Evolutionary conservation across 2,329 filamentous ascomycete genomes (phyloP), one percentile per base, ranked within the genome.

Genomic region (Calonectria multiphialidica): DNA sequence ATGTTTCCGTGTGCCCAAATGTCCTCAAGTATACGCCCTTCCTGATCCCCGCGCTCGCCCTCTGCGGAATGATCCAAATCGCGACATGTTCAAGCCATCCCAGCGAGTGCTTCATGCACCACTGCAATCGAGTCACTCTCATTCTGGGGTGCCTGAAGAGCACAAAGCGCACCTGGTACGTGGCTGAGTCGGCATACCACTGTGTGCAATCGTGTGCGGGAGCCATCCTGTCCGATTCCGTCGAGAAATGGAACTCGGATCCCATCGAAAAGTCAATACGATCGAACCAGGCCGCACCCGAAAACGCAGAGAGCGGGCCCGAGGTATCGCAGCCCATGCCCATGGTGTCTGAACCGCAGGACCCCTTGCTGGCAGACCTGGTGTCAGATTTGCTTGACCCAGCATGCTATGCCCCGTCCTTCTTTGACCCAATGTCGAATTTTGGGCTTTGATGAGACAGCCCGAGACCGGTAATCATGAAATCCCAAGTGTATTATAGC

Each of bases 1-100:
- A 66, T 3, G 74, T 77, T 30, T 77, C 76, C 0, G 65, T 78
- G 0, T 76, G 74, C 0, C 74, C 75, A 0, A 76, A 77, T 1
- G 71, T 77, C 1, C 72, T 73, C 7, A 78, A 78, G 0, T 75
- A 78, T 5, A 74, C 76, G 7, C 76, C 77, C 0, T 78, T 76
- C 1, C 61, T 78, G 18, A 73, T 78, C 1, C 71, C 72, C 4
- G 75, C 75, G 0, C 10, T 78, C 0, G 72, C 73, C 0, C 71
- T 78, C 0, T 77, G 77, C 5, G 74, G 72, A 0, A 68, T 78
- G 50, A 75, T 78, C 1, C 77, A 78, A 13, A 66, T 78, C 8
- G 76, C 76, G 18, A 76, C 74, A 1, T 71, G 75, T 0, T 74
- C 68, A 13, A 76, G 74, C 15, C 76, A 77, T 13, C 74, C 76